Conservation (phyloP, 352 stramenopile species). For the Phytophthora sansomeana region DNA sequence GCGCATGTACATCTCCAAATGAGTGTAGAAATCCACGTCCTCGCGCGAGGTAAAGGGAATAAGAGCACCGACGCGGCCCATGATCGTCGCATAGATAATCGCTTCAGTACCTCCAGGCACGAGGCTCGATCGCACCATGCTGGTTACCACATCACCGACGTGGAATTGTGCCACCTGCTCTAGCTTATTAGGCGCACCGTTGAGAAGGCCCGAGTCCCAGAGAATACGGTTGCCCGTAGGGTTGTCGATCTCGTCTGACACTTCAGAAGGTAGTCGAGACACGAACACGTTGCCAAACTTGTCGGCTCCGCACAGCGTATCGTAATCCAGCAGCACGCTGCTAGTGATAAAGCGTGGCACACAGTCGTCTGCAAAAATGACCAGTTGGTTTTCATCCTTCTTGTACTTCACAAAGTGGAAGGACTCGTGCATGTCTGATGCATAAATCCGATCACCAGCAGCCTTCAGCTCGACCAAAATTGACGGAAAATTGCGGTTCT, state of each 20-base stretch:
- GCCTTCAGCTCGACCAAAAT: slow-evolving; percentile 95
- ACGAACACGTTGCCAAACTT: slow-evolving; percentile 99
- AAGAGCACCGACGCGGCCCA: slow-evolving; percentile 96
- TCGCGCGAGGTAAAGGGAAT: slow-evolving; percentile 97
- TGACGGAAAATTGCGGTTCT: slow-evolving; percentile 94
- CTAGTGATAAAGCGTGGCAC: slow-evolving; percentile 86
- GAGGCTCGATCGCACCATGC: slow-evolving; percentile 95
- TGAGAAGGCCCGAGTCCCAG: slow-evolving; percentile 95
- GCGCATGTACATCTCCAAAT: slow-evolving; percentile 97
- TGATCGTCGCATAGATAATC: slow-evolving; percentile 98
- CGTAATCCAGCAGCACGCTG: slow-evolving; percentile 96
- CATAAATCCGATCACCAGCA: slow-evolving; percentile 95
- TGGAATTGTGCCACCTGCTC: slow-evolving; percentile 97
- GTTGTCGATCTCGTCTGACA: slow-evolving; percentile 97
- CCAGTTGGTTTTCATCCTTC: slow-evolving; percentile 94
- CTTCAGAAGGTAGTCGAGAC: slow-evolving; percentile 91
- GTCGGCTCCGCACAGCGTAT: slow-evolving; percentile 98
- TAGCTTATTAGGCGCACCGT: slow-evolving; percentile 97
- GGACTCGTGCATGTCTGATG: slow-evolving; percentile 96
- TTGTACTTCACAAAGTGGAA: slow-evolving; percentile 99
- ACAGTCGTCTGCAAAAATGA: slow-evolving; percentile 97
- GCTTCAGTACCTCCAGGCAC: slow-evolving; percentile 96
- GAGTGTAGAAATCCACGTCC: slow-evolving; percentile 98
- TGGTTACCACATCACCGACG: slow-evolving; percentile 98
- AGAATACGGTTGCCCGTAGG: slow-evolving; percentile 96